A percentile compares a stretch with the other conserved stretches of the same genome.
These are phyloP conservation scores for Phascolomyces articulosus DNA, from an alignment of 371 early-diverging fungal genomes.

Conservation along the genomic window DNA sequence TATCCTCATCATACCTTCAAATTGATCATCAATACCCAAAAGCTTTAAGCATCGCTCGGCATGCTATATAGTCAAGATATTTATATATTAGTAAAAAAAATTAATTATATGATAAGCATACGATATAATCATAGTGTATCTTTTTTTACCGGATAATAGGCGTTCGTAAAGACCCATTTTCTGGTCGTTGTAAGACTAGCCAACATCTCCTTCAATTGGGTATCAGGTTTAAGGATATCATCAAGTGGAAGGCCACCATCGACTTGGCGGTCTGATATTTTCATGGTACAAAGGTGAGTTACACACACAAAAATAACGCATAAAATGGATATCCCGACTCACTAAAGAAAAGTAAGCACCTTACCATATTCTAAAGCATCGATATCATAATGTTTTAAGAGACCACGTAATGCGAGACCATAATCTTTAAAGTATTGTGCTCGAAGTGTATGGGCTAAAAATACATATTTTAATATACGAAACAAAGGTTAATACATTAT, in stretches of 20 bases:
- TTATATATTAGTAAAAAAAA: not conserved
- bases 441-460: slow-evolving; percentile 52
- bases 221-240: slow-evolving; percentile 62
- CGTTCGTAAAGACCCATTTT: slow-evolving; percentile 90
- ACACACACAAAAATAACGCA: not conserved
- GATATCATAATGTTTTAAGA: slow-evolving; percentile 68
- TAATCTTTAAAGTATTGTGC: slow-evolving; percentile 67
- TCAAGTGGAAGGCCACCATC: slow-evolving; percentile 78
- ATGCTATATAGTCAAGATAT: slow-evolving; percentile 49
- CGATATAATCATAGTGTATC: not conserved
- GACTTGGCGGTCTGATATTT: slow-evolving; percentile 72
- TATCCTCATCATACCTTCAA: slow-evolving; percentile 71
- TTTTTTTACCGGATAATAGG: slow-evolving; percentile 61
- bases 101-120: no score
- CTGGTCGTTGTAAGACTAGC: slow-evolving; percentile 44
- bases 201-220: slow-evolving; percentile 69
- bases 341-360: not conserved
- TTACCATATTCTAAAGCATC: slow-evolving; percentile 68
- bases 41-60: slow-evolving; percentile 68
- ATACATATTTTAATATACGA: no score
- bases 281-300: no score
- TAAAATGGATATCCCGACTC: no score
- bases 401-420: slow-evolving; percentile 81
- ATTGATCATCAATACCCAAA: slow-evolving; percentile 73
- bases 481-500: no score